These are phyloP conservation scores for Sarocladium brachiariae DNA, from an alignment of 2,329 filamentous ascomycete species.

Conservation along the genomic window DNA sequence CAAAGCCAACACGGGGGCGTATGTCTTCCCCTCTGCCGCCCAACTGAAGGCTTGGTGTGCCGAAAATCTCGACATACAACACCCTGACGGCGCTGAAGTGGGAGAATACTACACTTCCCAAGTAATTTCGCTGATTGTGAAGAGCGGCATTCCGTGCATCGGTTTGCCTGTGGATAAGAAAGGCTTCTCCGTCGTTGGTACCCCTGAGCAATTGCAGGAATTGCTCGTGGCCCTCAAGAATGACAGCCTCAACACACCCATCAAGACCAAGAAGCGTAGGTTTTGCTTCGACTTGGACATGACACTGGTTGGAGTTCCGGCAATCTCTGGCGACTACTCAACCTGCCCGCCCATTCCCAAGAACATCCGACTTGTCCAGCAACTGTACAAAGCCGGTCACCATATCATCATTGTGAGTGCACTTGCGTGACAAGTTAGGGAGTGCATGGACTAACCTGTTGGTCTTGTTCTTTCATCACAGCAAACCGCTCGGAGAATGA, in stretches of 20 bases:
- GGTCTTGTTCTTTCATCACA: not conserved
- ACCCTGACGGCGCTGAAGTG: constrained; percentile 15
- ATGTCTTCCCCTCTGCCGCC: constrained; percentile 20
- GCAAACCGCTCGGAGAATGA: constrained; percentile 22
- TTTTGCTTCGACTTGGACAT: constrained; percentile 26
- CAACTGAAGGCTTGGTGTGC: constrained; percentile 19
- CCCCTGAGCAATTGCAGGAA: constrained; percentile 21
- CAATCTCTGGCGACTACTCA: constrained; percentile 20
- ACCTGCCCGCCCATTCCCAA: constrained; percentile 23
- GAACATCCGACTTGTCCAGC: constrained; percentile 22
- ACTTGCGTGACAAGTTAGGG: too few species aligned
- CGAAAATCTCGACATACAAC: constrained; percentile 16
- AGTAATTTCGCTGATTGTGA: constrained; percentile 20
- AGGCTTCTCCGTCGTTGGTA: constrained; percentile 22
- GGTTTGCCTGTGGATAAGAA: constrained; percentile 17
- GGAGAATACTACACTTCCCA: constrained; percentile 23
- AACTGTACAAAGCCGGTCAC: constrained; percentile 22
- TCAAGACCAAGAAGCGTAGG: constrained; percentile 20
- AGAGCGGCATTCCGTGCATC: constrained; percentile 18
- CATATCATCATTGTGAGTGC: constrained; percentile 20
- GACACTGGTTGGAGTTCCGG: constrained; percentile 23
- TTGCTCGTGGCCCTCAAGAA: constrained; percentile 20
- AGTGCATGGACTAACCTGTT: not conserved
- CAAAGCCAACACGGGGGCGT: constrained; percentile 23
- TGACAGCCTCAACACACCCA: constrained; percentile 10